Evolutionary conservation across 2,329 filamentous ascomycete species (phyloP), one percentile per base, ranked within the genome.

Genomic region (Curvularia lunata): DNA sequence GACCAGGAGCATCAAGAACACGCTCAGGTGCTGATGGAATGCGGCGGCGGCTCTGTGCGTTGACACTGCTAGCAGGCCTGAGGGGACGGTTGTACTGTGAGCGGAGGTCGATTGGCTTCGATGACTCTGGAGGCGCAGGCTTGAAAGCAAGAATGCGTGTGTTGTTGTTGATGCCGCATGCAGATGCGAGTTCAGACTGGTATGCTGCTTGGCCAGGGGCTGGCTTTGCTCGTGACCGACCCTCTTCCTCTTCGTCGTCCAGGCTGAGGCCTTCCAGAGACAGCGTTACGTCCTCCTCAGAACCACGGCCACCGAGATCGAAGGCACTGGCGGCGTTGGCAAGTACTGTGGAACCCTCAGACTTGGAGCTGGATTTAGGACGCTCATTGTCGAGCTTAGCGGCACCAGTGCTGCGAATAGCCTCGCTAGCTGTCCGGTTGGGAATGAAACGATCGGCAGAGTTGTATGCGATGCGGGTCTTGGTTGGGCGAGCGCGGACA

Each of bases 121-220:
- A 97, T 6, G 95, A 98, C 82, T 98, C 95, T 4, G 95, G 95
- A n/a, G 95, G 87, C 2, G 94, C 92, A 53, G 95, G 95, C 88
- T 99, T 99, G 85, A 97, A 99, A 59, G 95, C 91, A 50, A 99
- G 89, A 70, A 99, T 99, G 62, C 95, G 91, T 54, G 93, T 96
- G 83, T 93, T 96, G 62, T 96, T 86, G 74, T 88, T 94, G 62
- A 99, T 92, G 56, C 93, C 95, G 76, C 94, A 98, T 48, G 94
- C 94, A 66, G 88, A 89, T 45, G 94, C 93, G 45, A 98, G 83
- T 2, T 92, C 94, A 58, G 95, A 92, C 78, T 97, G 91, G 78
- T 97, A 98, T 21, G 94, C 94, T 52, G 91, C 87, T 2, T 91
- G 89, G 78, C 95, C 92, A 54, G 93, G 93, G 7, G 92, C 92